phyloP scores from a whole-genome alignment of 805 yeast genomes.

The Wickerhamomyces tratensis region DNA sequence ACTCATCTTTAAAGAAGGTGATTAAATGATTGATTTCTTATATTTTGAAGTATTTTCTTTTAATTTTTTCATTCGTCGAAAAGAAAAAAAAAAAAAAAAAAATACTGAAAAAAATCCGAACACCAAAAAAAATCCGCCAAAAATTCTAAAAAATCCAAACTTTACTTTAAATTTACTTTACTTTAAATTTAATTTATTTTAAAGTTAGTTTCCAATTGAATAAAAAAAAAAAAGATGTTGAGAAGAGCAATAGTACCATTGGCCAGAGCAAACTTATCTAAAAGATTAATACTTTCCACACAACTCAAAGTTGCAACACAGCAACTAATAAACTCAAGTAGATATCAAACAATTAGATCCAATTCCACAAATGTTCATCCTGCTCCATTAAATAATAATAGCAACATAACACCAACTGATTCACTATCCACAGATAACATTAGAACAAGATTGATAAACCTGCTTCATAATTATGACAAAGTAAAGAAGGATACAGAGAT shows the following conservation, averaged over 20 bases:
- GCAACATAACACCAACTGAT: background rate
- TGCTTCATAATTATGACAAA: constrained; percentile 48
- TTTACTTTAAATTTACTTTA: too few species aligned
- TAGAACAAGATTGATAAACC: background rate
- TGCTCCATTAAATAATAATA: too few species aligned
- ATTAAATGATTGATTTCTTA: background rate
- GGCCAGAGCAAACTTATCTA: too few species aligned
- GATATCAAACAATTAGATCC: too few species aligned
- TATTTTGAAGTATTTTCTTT: background rate
- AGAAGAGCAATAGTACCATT: too few species aligned
- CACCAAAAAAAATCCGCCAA: background rate
- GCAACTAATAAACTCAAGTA: too few species aligned
- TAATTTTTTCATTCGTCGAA: too few species aligned
- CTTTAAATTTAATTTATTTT: too few species aligned
- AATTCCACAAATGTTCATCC: background rate
- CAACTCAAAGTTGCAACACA: too few species aligned
- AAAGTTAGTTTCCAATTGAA: too few species aligned
- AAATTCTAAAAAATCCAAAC: background rate
- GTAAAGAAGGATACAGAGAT: constrained; percentile 26
- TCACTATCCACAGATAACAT: background rate
- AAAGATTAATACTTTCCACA: too few species aligned
- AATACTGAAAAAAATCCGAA: background rate
- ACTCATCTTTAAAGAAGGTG: background rate
- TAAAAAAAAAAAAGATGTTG: too few species aligned
- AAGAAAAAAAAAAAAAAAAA: background rate